Evolutionary conservation across 768 basidiomycete genomes (phyloP).

Genomic region (Fistulinella prunicolor): DNA sequence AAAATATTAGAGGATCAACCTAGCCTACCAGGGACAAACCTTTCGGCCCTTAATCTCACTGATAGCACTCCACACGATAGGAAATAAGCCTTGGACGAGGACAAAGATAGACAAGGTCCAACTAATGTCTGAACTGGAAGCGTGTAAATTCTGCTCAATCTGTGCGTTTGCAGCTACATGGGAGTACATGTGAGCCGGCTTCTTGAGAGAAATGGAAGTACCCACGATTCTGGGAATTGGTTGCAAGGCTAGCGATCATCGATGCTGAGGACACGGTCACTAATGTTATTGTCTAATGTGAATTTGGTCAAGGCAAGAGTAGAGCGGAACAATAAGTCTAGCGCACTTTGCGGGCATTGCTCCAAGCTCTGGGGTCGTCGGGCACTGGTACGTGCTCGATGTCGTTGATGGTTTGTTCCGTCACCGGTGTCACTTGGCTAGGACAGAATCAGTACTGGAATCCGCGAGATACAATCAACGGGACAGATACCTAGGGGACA

Average conservation of each 20-base stretch:
- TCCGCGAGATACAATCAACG: background rate
- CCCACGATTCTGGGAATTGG: slow-evolving; percentile 29
- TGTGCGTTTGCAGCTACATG: slow-evolving; percentile 61
- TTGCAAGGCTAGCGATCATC: slow-evolving; percentile 26
- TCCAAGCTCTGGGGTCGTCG: slow-evolving; percentile 64
- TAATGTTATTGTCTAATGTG: slow-evolving; percentile 23
- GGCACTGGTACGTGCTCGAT: slow-evolving; percentile 42
- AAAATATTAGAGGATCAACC: background rate
- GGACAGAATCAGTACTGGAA: background rate
- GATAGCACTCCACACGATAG: slow-evolving; percentile 65
- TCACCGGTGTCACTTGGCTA: background rate
- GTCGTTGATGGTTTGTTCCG: slow-evolving; percentile 13
- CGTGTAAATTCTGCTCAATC: slow-evolving; percentile 58
- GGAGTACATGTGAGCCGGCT: background rate
- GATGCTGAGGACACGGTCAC: slow-evolving; percentile 29
- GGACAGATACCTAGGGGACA: slow-evolving; percentile 15
- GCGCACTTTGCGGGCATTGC: slow-evolving; percentile 49
- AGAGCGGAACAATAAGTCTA: background rate
- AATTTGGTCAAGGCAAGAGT: background rate
- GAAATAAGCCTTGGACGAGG: slow-evolving; percentile 63
- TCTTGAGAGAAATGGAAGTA: background rate
- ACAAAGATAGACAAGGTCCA: slow-evolving; percentile 70
- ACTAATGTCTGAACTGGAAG: slow-evolving; percentile 61
- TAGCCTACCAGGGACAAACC: slow-evolving; percentile 31
- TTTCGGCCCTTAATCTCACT: slow-evolving; percentile 78